Evolutionary conservation across 371 early-diverging fungal species (phyloP), one percentile per base, ranked within the genome.

Genomic region (Apophysomyces sp.): DNA sequence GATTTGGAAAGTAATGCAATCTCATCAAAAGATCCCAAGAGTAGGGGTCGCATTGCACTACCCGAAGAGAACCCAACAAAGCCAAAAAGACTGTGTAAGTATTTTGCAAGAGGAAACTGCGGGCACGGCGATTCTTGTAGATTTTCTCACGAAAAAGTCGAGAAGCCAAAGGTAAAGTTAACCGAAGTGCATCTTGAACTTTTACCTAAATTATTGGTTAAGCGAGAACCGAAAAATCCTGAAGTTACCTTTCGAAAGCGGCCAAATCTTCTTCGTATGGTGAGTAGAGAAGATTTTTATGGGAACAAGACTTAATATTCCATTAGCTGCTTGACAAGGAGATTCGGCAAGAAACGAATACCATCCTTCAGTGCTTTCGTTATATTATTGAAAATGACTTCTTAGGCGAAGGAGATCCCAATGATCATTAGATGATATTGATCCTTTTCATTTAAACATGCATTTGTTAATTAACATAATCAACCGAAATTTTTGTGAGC

Each of bases 1-100:
- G 83, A 84, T 54, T 74, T 73, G 11, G 77, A 81, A 27, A 68
- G 58, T 30, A 84, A 86, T 52, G 84, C 84, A 0, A 55, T 84
- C 8, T 66, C 78, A 0, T 84, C 86, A 28, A 86, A 86, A 54
- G 82, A 86, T 63, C 86, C 86, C 1, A 60, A 60, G 0, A 58
- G 61, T 0, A 76, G 77, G 40, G 83, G 82, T 9, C 79, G 75
- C 36, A 64, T 79, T 12, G 37, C 70, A 7, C 37, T 81, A 34
- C 76, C 77, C 11, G 69, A 62, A 16, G 70, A 69, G 2, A 58
- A 62, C 24, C 49, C 34, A n/a, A 28, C 29, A 13, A 51, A 63
- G 8, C 52, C 58, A n/a, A 68, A 27, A 11, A 49, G 64, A n/a
- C 62, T 69, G 16, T 86, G 86, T 53, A 76, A 69, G 21, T 82